Base-by-base conservation (phyloP, 1,139 yeast species). In the Debaryomyces nepalensis region DNA sequence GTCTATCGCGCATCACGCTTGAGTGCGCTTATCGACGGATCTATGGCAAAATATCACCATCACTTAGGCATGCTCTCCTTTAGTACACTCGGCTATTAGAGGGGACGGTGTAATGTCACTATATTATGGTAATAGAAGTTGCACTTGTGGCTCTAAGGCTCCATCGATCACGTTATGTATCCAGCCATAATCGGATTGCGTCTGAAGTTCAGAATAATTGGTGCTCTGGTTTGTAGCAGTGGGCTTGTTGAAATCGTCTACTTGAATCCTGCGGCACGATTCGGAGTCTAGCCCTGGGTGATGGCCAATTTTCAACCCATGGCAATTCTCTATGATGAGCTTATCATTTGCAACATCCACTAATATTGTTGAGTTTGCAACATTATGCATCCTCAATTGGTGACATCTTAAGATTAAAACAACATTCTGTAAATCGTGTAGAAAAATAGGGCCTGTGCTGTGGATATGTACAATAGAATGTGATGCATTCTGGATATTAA, bases 301-400 rank as follows among this genome's bases (percentile, higher is more conserved):
- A 10, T 39, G 40, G 4, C 57, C 58, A 15, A 65, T 46, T 10
- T 27, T 40, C 22, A 67, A 46, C 1, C 38, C 43, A 7, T 43
- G 40, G 43, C 76, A 64, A 33, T 61, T 51, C 46, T 75, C 80
- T 11, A 73, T 63, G 3, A 72, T 57, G 2, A 68, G 51, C 18
- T 62, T 52, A 31, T 60, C 52, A 23, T 61, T 64, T 3, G 48
- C 48, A 2, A 62, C 63, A 1, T 54, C 47, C 0, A 55, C 55
- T 2, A 61, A 39, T 0, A 74, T 41, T 1, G 50, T 44, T 26
- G 65, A 55, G 31, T 61, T 44, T 2, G 33, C 30, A 2, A 64
- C 44, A 35, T 63, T 50, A 47, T 73, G 78, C 10, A 75, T 51
- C 22, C 79, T 50, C 33, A 69, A 54, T 47, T 75, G 80, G 46